phyloP scores from a whole-genome alignment of 495 filamentous ascomycete genomes.

The Aspergillus indologenus region DNA sequence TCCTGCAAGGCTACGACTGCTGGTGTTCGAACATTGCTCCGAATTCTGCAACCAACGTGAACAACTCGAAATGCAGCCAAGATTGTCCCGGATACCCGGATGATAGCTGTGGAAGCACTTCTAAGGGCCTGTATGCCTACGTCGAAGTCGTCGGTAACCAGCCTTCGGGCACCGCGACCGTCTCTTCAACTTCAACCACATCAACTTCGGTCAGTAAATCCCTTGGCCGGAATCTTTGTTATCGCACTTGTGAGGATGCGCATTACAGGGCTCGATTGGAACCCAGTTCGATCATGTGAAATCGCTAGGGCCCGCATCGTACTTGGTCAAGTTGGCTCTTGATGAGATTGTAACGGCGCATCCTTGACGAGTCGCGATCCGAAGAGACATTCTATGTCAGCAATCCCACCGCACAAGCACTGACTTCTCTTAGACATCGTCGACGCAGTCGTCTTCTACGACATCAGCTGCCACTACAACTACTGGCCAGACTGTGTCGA shows the following conservation, averaged over 20 bases:
- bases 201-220: conserved; percentile 17
- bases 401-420: neutral
- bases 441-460: conserved; percentile 6
- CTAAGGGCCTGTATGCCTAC: conserved; percentile 59
- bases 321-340: neutral
- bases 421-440: conserved; percentile 12
- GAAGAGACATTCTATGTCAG: neutral
- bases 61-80: conserved; percentile 47
- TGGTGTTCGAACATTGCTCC: conserved; percentile 77
- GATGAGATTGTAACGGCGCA: neutral
- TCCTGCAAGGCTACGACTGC: conserved; percentile 61
- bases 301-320: neutral
- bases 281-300: neutral
- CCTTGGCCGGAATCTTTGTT: neutral
- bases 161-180: conserved; percentile 36
- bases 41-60: conserved; percentile 34
- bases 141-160: conserved; percentile 27
- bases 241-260: neutral
- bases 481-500: conserved; percentile 25
- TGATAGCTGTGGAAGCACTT: conserved; percentile 61
- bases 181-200: conserved; percentile 24
- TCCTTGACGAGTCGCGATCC: neutral
- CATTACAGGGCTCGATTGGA: neutral
- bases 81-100: conserved; percentile 64
- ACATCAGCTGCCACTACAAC: conserved; percentile 36